Evolutionary conservation across 2,329 filamentous ascomycete genomes (phyloP).

Genomic region (Pestalotiopsis sp.): DNA sequence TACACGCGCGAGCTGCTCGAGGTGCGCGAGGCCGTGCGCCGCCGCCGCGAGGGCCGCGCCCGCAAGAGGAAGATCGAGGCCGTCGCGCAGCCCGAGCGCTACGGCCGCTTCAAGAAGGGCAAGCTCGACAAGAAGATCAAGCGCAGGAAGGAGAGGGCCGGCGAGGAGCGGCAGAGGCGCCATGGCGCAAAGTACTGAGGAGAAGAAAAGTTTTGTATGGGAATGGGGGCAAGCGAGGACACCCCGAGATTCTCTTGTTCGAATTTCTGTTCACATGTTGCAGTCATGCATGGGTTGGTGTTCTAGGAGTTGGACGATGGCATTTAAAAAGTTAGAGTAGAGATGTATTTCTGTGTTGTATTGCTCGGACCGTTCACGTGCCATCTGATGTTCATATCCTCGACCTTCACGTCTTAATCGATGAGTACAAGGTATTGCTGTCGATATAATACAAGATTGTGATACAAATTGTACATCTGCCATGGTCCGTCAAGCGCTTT

Average conservation of each 20-base stretch:
- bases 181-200: slow-evolving; percentile 60
- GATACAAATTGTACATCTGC: neutral
- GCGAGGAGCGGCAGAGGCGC: slow-evolving; percentile 70
- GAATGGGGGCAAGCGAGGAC: neutral
- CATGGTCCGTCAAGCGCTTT: neutral
- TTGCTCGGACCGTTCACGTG: neutral
- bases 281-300: neutral
- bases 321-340: neutral
- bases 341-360: neutral
- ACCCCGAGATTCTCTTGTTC: neutral
- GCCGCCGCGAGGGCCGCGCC: slow-evolving; percentile 70
- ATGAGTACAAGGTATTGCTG: neutral
- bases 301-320: neutral
- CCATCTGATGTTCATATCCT: neutral
- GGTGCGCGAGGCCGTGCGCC: slow-evolving; percentile 72
- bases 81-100: slow-evolving; percentile 77
- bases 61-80: slow-evolving; percentile 89
- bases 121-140: slow-evolving; percentile 84
- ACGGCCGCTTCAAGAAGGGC: slow-evolving; percentile 76
- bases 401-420: neutral
- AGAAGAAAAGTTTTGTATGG: neutral
- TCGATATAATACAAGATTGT: neutral
- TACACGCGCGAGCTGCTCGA: slow-evolving; percentile 75
- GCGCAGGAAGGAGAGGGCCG: slow-evolving; percentile 75
- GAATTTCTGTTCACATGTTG: neutral